These are phyloP conservation scores for Mortierella hygrophila DNA, from an alignment of 192 early-diverging fungal genomes.

Conservation along the genomic window DNA sequence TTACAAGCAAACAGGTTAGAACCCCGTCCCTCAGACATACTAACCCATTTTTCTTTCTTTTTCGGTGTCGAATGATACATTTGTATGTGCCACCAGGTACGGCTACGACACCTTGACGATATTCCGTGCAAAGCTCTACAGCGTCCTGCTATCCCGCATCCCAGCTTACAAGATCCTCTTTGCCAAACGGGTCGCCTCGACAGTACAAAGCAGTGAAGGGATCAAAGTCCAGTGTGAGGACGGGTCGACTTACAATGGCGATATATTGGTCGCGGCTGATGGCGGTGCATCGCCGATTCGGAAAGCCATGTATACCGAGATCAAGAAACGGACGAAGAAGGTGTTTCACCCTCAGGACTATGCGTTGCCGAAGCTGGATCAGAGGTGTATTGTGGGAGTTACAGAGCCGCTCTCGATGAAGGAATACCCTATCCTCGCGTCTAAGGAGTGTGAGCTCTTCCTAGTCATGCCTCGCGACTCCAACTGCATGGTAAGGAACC, in stretches of 20 bases:
- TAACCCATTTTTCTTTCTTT: neutral
- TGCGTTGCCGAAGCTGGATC: constrained; percentile 28
- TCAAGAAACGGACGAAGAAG: constrained; percentile 28
- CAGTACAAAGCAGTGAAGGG: constrained; percentile 29
- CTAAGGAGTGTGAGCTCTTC: constrained; percentile 29
- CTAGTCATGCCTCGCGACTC: constrained; percentile 39
- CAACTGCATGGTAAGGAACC: constrained; percentile 37
- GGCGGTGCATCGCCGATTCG: constrained; percentile 36
- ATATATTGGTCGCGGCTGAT: constrained; percentile 44
- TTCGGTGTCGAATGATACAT: neutral
- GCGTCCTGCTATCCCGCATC: constrained; percentile 37
- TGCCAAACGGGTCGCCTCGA: constrained; percentile 26
- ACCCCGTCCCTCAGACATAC: neutral
- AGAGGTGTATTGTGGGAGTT: constrained; percentile 38
- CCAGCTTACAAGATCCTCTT: constrained; percentile 50
- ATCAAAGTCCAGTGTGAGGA: constrained; percentile 49
- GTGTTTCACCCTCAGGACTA: constrained; percentile 22
- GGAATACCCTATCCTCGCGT: constrained; percentile 26
- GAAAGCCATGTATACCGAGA: constrained; percentile 24
- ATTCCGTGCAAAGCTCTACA: constrained; percentile 40
- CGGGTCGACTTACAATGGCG: constrained; percentile 32
- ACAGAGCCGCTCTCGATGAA: constrained; percentile 22
- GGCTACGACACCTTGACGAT: constrained; percentile 39
- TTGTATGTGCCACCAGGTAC: constrained; percentile 22
- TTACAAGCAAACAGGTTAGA: too few relatives aligned